A percentile compares a stretch with the other conserved stretches of the same genome.
Conservation (phyloP, 2,329 filamentous ascomycete species). For the Penicillium sp. region DNA sequence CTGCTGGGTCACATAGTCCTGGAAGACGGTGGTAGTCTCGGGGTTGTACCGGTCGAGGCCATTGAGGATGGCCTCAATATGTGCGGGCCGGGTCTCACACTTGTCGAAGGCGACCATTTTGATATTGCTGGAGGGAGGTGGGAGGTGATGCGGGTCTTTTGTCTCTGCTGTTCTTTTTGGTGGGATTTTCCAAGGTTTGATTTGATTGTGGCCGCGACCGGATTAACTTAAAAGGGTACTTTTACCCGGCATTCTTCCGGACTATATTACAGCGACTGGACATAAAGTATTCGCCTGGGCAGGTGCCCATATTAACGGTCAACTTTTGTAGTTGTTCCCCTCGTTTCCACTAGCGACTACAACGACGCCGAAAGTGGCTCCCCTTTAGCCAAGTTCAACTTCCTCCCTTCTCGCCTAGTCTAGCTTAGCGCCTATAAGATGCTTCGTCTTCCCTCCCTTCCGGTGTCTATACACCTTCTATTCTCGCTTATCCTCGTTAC, state of each 20-base stretch:
- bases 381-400: conserved; percentile 4
- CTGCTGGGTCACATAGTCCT: conserved; percentile 91
- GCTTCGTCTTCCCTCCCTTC: conserved; percentile 3
- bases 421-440: conserved; percentile 15
- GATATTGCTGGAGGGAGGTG: conserved; percentile 15
- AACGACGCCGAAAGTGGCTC: conserved; percentile 22
- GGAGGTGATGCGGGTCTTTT: conserved; percentile 25
- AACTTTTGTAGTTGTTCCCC: conserved; percentile 11
- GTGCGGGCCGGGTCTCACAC: conserved; percentile 84
- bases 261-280: conserved; percentile 13
- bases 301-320: conserved; percentile 10
- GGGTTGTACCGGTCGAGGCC: conserved; percentile 98
- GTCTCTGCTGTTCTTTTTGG: conserved; percentile 25
- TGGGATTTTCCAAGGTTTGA: conserved; percentile 26
- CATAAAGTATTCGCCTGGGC: no score
- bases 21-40: conserved; percentile 88
- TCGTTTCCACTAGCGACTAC: conserved; percentile 13
- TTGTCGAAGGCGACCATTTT: conserved; percentile 66
- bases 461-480: neutral
- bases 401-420: conserved; percentile 1
- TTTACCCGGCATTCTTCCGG: conserved; percentile 15
- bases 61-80: conserved; percentile 91
- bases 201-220: conserved; percentile 27
- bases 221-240: conserved; percentile 15
- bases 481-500: neutral